These are phyloP conservation scores for Cairneyella variabilis DNA, from an alignment of 495 filamentous ascomycete species.

Conservation along the genomic window DNA sequence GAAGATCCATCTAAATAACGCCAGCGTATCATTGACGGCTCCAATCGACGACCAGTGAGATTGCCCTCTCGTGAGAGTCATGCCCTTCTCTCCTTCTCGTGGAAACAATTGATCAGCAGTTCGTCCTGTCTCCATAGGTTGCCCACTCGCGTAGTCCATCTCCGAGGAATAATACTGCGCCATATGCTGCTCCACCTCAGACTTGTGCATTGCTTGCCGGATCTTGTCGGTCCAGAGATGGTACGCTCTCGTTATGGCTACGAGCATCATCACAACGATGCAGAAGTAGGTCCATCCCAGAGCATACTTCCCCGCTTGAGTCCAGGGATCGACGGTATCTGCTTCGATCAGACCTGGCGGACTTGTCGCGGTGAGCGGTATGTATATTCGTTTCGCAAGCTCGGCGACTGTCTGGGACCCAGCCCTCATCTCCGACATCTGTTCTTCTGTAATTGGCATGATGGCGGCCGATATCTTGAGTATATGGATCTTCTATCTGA, in stretches of 20 bases:
- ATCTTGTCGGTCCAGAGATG: slow-evolving; percentile 87
- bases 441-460: slow-evolving; percentile 8
- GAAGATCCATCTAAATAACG: slow-evolving; percentile 77
- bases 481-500: background rate
- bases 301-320: slow-evolving; percentile 79
- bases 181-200: slow-evolving; percentile 54
- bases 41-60: slow-evolving; percentile 65
- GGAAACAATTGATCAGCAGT: slow-evolving; percentile 66
- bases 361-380: slow-evolving; percentile 65
- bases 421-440: slow-evolving; percentile 13
- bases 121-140: slow-evolving; percentile 61
- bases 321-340: slow-evolving; percentile 74
- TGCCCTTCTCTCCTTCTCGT: slow-evolving; percentile 48
- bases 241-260: slow-evolving; percentile 66
- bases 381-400: slow-evolving; percentile 70
- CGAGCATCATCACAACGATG: slow-evolving; percentile 60
- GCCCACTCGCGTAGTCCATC: slow-evolving; percentile 62
- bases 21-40: slow-evolving; percentile 69
- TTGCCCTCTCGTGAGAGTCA: slow-evolving; percentile 51
- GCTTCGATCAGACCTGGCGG: slow-evolving; percentile 69
- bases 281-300: slow-evolving; percentile 85
- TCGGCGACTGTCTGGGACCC: slow-evolving; percentile 19
- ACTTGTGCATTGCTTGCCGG: slow-evolving; percentile 75
- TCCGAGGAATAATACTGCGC: slow-evolving; percentile 48
- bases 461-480: slow-evolving; percentile 1